Conservation (phyloP, 192 early-diverging fungal genomes). For the Coemansia sp. region DNA sequence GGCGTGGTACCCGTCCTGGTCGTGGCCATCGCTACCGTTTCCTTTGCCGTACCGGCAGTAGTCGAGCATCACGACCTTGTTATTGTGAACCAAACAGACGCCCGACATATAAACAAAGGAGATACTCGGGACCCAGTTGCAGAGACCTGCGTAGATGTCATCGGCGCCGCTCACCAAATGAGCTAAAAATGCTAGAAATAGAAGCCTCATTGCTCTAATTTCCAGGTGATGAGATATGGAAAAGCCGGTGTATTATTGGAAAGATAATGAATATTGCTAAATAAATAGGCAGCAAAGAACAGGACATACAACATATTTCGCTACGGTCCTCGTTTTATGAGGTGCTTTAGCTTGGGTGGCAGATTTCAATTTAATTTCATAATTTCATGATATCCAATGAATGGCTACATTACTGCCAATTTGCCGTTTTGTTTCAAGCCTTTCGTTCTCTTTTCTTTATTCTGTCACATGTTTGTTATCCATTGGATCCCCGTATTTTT, state of each 20-base stretch:
- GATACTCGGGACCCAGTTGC: constrained; percentile 3
- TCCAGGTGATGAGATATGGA: not conserved
- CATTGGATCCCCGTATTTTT: no score
- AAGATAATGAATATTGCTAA: not conserved
- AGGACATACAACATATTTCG: not conserved
- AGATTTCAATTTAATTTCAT: no score
- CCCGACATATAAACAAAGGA: constrained; percentile 5
- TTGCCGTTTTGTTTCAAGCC: no score
- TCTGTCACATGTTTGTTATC: no score
- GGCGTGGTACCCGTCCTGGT: constrained; percentile 3
- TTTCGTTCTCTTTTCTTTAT: no score
- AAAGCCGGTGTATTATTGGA: not conserved
- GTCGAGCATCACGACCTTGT: not conserved
- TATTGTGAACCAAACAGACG: not conserved
- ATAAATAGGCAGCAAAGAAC: not conserved
- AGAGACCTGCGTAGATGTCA: not conserved
- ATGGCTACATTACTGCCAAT: no score
- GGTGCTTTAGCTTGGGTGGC: not conserved
- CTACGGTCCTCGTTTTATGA: not conserved
- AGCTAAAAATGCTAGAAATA: not conserved
- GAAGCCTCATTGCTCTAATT: not conserved
- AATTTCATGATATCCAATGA: no score
- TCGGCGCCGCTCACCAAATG: not conserved
- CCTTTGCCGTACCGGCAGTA: not conserved
- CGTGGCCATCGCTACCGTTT: constrained; percentile 4